phyloP scores from a whole-genome alignment of 441 rosid species.

The Populus hybrid region DNA sequence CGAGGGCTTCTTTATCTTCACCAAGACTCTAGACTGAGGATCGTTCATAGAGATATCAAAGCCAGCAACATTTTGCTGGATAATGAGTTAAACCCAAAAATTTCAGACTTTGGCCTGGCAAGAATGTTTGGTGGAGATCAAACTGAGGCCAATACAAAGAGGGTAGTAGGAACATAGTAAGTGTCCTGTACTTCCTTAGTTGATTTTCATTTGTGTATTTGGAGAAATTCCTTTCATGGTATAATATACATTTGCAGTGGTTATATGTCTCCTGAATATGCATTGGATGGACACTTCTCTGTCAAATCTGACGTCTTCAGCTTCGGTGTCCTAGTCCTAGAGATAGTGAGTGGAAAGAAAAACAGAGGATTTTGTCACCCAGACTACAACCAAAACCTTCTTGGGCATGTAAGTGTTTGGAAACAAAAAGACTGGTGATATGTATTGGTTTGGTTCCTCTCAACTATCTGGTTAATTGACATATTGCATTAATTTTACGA shows the following conservation, averaged over 20 bases:
- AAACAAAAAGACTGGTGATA: neutral
- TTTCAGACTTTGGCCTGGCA: constrained; percentile 32
- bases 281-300: constrained; percentile 16
- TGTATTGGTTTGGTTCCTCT: neutral
- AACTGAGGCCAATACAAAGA: constrained; percentile 10
- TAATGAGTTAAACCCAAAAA: constrained; percentile 26
- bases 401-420: constrained; percentile 17
- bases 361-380: constrained; percentile 13
- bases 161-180: constrained; percentile 20
- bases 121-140: constrained; percentile 23
- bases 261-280: constrained; percentile 23
- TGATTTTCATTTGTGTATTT: neutral
- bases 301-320: constrained; percentile 21
- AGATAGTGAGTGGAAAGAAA: constrained; percentile 16
- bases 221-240: neutral
- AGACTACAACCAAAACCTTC: constrained; percentile 16
- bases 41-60: constrained; percentile 30
- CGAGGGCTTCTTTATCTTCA: constrained; percentile 21
- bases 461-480: neutral
- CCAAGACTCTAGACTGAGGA: constrained; percentile 23
- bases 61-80: constrained; percentile 31
- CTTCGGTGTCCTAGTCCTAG: constrained; percentile 17
- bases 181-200: neutral
- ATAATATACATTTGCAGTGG: constrained; percentile 5
- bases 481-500: neutral